Evolutionary conservation across 1,284 basidiomycete genomes (phyloP), one percentile per base, ranked within the genome.

Genomic region (Leccinum solheimii): DNA sequence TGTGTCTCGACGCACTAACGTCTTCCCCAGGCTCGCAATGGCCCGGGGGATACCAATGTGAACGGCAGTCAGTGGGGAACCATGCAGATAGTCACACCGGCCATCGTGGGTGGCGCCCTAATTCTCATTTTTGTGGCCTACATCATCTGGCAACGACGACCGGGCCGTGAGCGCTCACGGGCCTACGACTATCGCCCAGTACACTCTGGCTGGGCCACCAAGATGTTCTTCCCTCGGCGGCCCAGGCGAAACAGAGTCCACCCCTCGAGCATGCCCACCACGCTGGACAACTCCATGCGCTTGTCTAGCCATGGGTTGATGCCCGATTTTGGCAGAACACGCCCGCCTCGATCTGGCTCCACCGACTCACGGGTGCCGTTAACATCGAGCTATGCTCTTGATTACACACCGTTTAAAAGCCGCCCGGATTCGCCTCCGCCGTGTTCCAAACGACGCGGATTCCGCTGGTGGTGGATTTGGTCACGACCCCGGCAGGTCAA

Each of bases 31-130:
- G 55, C 57, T 51, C 67, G 69, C 32, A 49, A 60, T 34, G 48
- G 30, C 30, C 9, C 30, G 30, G 30, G 21, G 19, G 5, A 7
- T 48, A 19, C 19, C 16, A 26, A 32, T 27, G 48, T 16, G n/a
- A 43, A n/a, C n/a, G 10, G 10, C 27, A 27, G 61, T 60, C 43
- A 45, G 43, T 78, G 79, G 77, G 63, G 68, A 2, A 32, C 66
- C 5, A 6, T 75, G 9, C 76, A 80, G 61, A 78, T 77, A 50
- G 66, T 75, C 10, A 60, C 71, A 0, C 78, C 80, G 6, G 63
- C 72, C 23, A 68, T 75, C 32, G 67, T 72, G 19, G 72, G 71
- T n/a, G 59, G 70, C 2, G 67, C 60, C 16, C 64, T 76, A 5
- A 26, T 75, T n/a, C 52, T 72, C 3, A 10, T 74, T 16, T 67